Percentiles rank a stretch among this genome's conserved stretches.
Evolutionary conservation across 1,284 basidiomycete species (phyloP).

Genomic region (Xerocomus nothofagi): DNA sequence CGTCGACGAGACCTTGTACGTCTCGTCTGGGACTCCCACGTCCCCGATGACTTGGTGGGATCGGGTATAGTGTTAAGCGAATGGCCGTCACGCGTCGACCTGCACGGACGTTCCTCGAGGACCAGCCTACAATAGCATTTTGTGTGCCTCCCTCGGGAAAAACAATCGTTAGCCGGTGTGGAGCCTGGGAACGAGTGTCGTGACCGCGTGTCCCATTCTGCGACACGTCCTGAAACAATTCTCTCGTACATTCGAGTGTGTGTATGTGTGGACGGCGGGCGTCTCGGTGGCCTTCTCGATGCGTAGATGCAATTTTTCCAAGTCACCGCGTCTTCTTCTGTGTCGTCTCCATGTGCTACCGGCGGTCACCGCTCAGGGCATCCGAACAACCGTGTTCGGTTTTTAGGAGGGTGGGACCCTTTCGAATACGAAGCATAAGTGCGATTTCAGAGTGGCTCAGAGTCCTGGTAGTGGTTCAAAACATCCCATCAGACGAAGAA

Average conservation of each 20-base stretch:
- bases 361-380: neutral
- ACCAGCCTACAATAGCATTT: neutral
- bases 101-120: neutral
- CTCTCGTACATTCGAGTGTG: neutral
- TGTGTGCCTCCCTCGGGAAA: neutral
- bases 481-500: neutral
- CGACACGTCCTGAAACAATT: conserved; percentile 14
- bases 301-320: neutral
- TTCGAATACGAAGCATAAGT: neutral
- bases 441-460: neutral
- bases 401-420: neutral
- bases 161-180: neutral
- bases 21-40: neutral
- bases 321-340: conserved; percentile 9
- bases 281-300: conserved; percentile 1
- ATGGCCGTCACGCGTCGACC: neutral
- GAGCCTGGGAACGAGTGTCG: conserved; percentile 3
- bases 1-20: neutral
- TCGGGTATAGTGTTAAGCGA: neutral
- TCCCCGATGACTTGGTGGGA: neutral
- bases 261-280: neutral
- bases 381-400: neutral
- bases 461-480: neutral
- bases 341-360: neutral
- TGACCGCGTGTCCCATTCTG: conserved; percentile 11